phyloP scores from a whole-genome alignment of 2,329 filamentous ascomycete species.

The Fusarium torulosum region DNA sequence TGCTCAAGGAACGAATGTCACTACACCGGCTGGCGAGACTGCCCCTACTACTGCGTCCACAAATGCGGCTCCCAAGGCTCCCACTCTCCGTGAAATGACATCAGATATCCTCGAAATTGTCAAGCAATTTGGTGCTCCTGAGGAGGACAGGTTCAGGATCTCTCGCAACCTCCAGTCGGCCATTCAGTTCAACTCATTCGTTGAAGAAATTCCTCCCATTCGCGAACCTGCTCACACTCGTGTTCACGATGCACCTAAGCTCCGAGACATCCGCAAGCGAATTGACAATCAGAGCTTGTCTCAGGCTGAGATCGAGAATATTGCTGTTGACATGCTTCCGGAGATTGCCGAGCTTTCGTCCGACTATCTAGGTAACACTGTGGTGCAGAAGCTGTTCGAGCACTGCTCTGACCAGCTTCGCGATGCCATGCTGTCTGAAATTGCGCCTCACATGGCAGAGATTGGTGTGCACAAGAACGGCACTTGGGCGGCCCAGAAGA shows the following conservation, averaged over 20 bases:
- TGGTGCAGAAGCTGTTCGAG: slow-evolving; percentile 99
- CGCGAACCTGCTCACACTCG: slow-evolving; percentile 89
- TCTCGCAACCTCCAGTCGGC: slow-evolving; percentile 79
- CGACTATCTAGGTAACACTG: slow-evolving; percentile 97
- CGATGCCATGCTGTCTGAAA: slow-evolving; percentile 89
- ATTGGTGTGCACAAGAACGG: slow-evolving; percentile 99
- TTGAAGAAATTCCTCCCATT: slow-evolving; percentile 88
- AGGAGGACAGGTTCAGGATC: slow-evolving; percentile 81
- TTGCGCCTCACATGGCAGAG: slow-evolving; percentile 92
- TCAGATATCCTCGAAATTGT: slow-evolving; percentile 88
- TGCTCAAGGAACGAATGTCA: slow-evolving; percentile 47
- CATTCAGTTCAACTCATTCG: slow-evolving; percentile 78
- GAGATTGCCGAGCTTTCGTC: slow-evolving; percentile 96
- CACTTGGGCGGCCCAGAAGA: slow-evolving; percentile 99
- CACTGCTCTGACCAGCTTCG: slow-evolving; percentile 92
- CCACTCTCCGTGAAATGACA: slow-evolving; percentile 82
- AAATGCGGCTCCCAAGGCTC: slow-evolving; percentile 72
- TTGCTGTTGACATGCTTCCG: slow-evolving; percentile 92
- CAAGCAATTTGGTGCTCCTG: slow-evolving; percentile 85
- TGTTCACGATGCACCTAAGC: slow-evolving; percentile 91
- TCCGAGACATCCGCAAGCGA: slow-evolving; percentile 95
- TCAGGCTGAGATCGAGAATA: slow-evolving; percentile 88
- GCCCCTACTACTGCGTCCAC: slow-evolving; percentile 50
- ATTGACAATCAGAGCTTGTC: slow-evolving; percentile 95
- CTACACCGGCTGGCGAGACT: slow-evolving; percentile 53